These are phyloP conservation scores for Sclerotinia spermophila DNA, from an alignment of 2,329 filamentous ascomycete genomes.

Conservation along the genomic window DNA sequence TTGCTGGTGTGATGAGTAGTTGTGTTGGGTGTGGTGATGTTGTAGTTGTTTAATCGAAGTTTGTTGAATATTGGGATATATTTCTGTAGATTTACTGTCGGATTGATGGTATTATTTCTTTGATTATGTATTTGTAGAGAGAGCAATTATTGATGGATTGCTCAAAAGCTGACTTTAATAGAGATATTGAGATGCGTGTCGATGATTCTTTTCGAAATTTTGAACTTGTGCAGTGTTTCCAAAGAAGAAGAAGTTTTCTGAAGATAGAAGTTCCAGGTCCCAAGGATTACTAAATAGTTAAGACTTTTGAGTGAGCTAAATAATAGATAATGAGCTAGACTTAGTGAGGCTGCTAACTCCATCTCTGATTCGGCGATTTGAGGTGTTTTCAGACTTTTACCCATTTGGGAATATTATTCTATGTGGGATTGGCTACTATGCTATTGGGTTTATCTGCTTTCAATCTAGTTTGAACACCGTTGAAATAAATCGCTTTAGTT, in stretches of 20 bases:
- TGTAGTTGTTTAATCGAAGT: background rate
- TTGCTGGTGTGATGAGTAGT: background rate
- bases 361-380: background rate
- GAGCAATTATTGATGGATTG: no score
- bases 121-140: background rate
- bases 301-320: background rate
- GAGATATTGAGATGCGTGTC: background rate
- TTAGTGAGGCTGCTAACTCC: background rate
- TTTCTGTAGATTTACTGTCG: no score
- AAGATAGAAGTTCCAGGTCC: background rate
- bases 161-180: background rate
- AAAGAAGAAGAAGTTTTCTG: background rate
- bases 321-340: background rate
- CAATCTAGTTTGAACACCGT: background rate
- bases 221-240: background rate
- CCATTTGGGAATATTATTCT: background rate
- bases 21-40: background rate
- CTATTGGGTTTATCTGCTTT: background rate
- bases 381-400: background rate
- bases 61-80: background rate
- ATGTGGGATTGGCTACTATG: background rate
- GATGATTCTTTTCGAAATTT: background rate
- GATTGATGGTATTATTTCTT: background rate
- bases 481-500: background rate
- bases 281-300: background rate